phyloP scores from a whole-genome alignment of 2,329 filamentous ascomycete species.

The Alternaria sp. region DNA sequence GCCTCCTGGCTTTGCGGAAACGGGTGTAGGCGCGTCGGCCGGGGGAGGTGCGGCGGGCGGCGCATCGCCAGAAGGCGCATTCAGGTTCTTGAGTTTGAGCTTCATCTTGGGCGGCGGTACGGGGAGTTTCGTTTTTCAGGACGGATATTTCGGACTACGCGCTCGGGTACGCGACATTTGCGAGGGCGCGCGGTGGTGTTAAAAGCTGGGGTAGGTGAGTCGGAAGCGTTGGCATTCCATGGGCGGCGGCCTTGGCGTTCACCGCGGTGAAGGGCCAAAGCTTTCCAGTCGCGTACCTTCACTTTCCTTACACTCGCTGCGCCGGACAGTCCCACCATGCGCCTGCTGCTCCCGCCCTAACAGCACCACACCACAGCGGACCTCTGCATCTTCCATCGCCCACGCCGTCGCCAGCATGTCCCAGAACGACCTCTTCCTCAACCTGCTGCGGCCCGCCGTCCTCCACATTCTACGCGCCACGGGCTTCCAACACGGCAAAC shows the following conservation, averaged over 20 bases:
- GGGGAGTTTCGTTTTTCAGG: neutral
- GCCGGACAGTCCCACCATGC: constrained; percentile 23
- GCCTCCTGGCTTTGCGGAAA: constrained; percentile 19
- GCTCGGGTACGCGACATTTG: constrained; percentile 18
- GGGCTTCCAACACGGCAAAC: constrained; percentile 83
- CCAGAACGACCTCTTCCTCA: constrained; percentile 65
- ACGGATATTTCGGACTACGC: constrained; percentile 5
- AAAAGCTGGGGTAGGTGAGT: constrained; percentile 1
- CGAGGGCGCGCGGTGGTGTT: constrained; percentile 1
- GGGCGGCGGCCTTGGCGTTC: constrained; percentile 21
- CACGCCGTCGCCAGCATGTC: constrained; percentile 39
- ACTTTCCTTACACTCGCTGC: constrained; percentile 12
- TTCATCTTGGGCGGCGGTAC: constrained; percentile 32
- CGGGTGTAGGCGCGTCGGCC: constrained; percentile 18
- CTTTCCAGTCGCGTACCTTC: constrained; percentile 19
- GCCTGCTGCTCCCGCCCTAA: constrained; percentile 28
- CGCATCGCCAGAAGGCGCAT: constrained; percentile 27
- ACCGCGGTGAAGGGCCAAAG: constrained; percentile 28
- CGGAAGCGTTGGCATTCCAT: constrained; percentile 8
- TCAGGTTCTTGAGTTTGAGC: constrained; percentile 40
- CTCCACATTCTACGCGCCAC: constrained; percentile 91
- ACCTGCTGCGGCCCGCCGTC: constrained; percentile 83
- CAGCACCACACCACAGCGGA: constrained; percentile 14
- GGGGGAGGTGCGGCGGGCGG: constrained; percentile 25
- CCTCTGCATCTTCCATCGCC: constrained; percentile 20